Percentiles rank a stretch among this genome's conserved stretches.
Evolutionary conservation across 768 basidiomycete genomes (phyloP).

Genomic region (Udeniomyces megalosporus): DNA sequence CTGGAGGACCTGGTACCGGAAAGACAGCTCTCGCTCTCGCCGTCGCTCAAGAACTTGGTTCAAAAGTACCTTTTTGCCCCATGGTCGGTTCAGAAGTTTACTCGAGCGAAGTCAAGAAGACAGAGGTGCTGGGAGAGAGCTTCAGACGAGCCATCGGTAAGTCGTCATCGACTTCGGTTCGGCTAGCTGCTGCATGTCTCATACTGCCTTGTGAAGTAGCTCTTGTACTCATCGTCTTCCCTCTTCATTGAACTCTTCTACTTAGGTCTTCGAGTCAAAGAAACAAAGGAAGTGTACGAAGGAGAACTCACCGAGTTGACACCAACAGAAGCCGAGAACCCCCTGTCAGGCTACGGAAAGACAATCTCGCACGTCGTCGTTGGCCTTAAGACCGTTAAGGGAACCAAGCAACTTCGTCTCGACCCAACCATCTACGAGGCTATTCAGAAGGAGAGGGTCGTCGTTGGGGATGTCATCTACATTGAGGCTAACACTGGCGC

Average conservation of each 20-base stretch:
- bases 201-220: too few species aligned
- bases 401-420: slow-evolving; percentile 82
- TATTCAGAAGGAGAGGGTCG: slow-evolving; percentile 90
- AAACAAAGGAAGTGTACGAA: slow-evolving; percentile 97
- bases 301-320: slow-evolving; percentile 96
- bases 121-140: slow-evolving; percentile 85
- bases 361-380: slow-evolving; percentile 96
- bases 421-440: slow-evolving; percentile 95
- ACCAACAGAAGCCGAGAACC: slow-evolving; percentile 91
- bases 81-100: slow-evolving; percentile 99
- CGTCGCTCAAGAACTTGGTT: slow-evolving; percentile 80
- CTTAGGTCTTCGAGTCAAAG: slow-evolving; percentile 86
- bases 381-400: slow-evolving; percentile 82
- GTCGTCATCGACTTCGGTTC: slow-evolving; percentile 24
- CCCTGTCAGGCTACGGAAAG: slow-evolving; percentile 92
- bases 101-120: slow-evolving; percentile 94
- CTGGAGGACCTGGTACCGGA: slow-evolving; percentile 91
- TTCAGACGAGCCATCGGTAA: slow-evolving; percentile 89
- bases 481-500: slow-evolving; percentile 87
- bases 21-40: slow-evolving; percentile 97
- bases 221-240: too few species aligned
- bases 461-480: slow-evolving; percentile 92
- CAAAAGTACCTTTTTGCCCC: slow-evolving; percentile 92
- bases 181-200: too few species aligned
- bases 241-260: neutral